Percentiles rank a stretch among this genome's conserved stretches.
These are phyloP conservation scores for Fusarium domesticum DNA, from an alignment of 2,329 filamentous ascomycete species.

Conservation along the genomic window DNA sequence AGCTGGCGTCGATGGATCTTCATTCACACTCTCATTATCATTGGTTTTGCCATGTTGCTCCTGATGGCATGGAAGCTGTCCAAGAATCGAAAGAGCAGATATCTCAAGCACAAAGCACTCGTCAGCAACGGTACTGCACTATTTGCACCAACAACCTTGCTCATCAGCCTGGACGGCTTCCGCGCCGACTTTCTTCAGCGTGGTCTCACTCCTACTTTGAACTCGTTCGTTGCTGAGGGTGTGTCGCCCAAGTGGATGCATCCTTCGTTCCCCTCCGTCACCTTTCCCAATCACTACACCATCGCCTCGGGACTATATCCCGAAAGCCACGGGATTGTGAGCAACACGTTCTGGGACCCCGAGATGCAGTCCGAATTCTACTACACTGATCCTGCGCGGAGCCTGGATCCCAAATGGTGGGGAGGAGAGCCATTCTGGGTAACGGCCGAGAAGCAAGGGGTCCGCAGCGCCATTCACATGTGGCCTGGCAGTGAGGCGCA, in stretches of 20 bases:
- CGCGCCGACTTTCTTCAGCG: constrained; percentile 88
- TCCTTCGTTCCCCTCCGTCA: constrained; percentile 93
- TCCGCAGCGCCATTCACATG: constrained; percentile 88
- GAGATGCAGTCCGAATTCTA: constrained; percentile 74
- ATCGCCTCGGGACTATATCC: constrained; percentile 89
- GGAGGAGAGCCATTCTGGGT: constrained; percentile 90
- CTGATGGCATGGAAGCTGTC: constrained; percentile 60
- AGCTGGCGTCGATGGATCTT: constrained; percentile 54
- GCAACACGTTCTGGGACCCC: constrained; percentile 94
- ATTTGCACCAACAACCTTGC: constrained; percentile 87
- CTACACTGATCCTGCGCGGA: constrained; percentile 73
- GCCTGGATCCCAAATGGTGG: constrained; percentile 91
- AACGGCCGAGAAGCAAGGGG: constrained; percentile 78
- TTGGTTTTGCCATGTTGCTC: constrained; percentile 55
- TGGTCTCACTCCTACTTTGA: constrained; percentile 78
- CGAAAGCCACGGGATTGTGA: constrained; percentile 87
- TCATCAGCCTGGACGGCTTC: constrained; percentile 94
- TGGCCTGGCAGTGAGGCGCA: constrained; percentile 96
- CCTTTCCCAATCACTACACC: constrained; percentile 95
- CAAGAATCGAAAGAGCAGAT: constrained; percentile 39
- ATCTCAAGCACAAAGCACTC: constrained; percentile 30
- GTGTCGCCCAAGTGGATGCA: constrained; percentile 90
- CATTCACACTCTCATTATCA: constrained; percentile 49
- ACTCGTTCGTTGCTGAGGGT: constrained; percentile 73
- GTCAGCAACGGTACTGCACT: constrained; percentile 80